Evolutionary conservation across 257 asterid genomes (phyloP).

Genomic region (Nicotiana obtusifolia): DNA sequence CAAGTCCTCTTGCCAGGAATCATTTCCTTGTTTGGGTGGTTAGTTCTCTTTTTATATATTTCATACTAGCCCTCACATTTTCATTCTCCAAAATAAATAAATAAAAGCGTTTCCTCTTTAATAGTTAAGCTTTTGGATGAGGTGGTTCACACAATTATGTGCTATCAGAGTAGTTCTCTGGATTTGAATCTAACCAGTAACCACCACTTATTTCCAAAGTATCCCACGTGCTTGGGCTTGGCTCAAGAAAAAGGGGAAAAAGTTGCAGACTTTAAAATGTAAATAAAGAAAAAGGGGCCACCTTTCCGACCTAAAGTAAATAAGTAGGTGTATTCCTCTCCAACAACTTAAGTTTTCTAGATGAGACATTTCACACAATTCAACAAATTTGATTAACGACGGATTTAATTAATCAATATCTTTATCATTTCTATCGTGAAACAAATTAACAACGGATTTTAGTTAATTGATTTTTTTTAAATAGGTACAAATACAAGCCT

Average conservation of each 20-base stretch:
- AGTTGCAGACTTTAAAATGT: not conserved
- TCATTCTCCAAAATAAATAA: not conserved
- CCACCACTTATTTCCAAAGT: not conserved
- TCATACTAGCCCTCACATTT: not conserved
- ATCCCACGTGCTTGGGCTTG: not conserved
- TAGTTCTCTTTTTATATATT: slow-evolving; percentile 7
- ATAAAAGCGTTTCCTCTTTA: not conserved
- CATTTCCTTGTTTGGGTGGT: slow-evolving; percentile 84
- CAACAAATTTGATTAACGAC: too few species aligned
- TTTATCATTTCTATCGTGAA: too few species aligned
- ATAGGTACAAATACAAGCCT: too few species aligned
- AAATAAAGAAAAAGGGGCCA: not conserved
- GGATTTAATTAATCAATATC: too few species aligned
- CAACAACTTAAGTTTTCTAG: too few species aligned
- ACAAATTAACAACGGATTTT: too few species aligned
- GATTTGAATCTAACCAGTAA: not conserved
- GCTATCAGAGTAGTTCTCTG: not conserved
- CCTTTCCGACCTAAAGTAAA: not conserved
- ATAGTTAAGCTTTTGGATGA: not conserved
- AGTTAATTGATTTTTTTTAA: too few species aligned
- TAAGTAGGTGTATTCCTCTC: not conserved
- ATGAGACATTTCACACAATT: too few species aligned
- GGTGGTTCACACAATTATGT: not conserved
- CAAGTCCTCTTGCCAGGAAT: slow-evolving; percentile 64
- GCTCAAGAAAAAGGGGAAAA: not conserved